These are phyloP conservation scores for Coelastrella sp. DNA, from an alignment of 139 green algal species.

Conservation along the genomic window DNA sequence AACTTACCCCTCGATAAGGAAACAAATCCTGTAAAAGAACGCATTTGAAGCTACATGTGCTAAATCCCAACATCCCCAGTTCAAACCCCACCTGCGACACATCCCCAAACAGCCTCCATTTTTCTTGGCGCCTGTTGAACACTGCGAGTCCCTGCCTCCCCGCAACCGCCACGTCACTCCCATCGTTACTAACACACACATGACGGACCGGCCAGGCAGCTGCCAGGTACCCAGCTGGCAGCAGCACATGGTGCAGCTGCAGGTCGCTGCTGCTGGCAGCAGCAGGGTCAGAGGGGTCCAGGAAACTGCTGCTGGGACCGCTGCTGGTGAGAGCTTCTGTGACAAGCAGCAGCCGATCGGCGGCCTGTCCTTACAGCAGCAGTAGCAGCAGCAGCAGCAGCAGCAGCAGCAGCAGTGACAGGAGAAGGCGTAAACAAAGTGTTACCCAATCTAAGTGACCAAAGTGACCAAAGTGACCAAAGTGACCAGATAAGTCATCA, in stretches of 20 bases:
- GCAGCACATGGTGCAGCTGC: conserved; percentile 69
- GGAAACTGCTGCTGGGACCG: conserved; percentile 9
- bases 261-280: conserved; percentile 47
- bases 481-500: too few relatives aligned
- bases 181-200: conserved; percentile 62
- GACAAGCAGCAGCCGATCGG: conserved; percentile 87
- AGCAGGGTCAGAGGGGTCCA: conserved; percentile 7
- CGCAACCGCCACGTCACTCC: conserved; percentile 88
- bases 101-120: conserved; percentile 91
- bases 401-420: neutral
- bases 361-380: conserved; percentile 53
- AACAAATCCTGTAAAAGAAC: neutral
- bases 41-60: neutral
- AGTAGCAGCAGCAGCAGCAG: neutral
- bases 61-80: conserved; percentile 42
- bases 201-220: conserved; percentile 75
- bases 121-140: conserved; percentile 67
- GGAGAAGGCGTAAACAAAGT: too few relatives aligned
- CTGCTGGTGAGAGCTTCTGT: conserved; percentile 59
- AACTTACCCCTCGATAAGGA: too few relatives aligned
- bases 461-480: too few relatives aligned
- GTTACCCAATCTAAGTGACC: too few relatives aligned
- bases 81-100: conserved; percentile 82
- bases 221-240: conserved; percentile 78
- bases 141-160: conserved; percentile 82